Evolutionary conservation across 2,329 filamentous ascomycete genomes (phyloP).

Genomic region (Microsporum audouinii): DNA sequence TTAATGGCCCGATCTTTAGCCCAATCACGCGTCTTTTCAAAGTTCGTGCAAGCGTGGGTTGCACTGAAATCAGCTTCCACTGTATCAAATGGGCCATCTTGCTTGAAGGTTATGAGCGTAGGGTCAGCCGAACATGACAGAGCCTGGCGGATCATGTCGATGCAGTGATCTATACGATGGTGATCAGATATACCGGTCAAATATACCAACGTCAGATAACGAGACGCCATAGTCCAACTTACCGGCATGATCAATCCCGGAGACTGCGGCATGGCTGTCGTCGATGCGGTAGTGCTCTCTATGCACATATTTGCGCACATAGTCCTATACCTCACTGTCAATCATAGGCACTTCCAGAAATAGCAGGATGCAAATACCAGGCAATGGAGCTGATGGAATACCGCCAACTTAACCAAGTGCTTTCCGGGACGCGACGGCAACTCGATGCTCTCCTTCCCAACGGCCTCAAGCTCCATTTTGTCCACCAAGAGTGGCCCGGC

Average conservation of each 20-base stretch:
- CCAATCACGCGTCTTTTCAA: slow-evolving; percentile 11
- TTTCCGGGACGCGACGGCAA: slow-evolving; percentile 10
- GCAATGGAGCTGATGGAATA: slow-evolving; percentile 19
- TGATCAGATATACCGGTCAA: background rate
- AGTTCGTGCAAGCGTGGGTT: slow-evolving; percentile 12
- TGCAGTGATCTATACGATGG: slow-evolving; percentile 11
- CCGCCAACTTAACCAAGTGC: slow-evolving; percentile 13
- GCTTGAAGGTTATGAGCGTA: slow-evolving; percentile 13
- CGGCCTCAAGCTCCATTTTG: slow-evolving; percentile 7
- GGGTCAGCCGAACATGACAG: slow-evolving; percentile 13
- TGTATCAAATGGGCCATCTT: background rate
- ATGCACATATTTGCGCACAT: slow-evolving; percentile 12
- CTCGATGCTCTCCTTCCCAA: slow-evolving; percentile 13
- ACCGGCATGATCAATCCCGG: slow-evolving; percentile 14
- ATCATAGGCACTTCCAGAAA: background rate
- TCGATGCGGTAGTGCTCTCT: slow-evolving; percentile 11
- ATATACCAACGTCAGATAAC: background rate
- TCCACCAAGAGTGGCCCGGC: slow-evolving; percentile 10
- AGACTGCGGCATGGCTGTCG: slow-evolving; percentile 2
- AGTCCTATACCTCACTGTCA: slow-evolving; percentile 8
- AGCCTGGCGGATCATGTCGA: slow-evolving; percentile 14
- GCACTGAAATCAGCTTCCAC: slow-evolving; percentile 12
- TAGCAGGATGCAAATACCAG: slow-evolving; percentile 11
- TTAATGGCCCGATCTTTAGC: slow-evolving; percentile 11
- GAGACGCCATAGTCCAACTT: background rate